A percentile compares a stretch with the other conserved stretches of the same genome.
phyloP scores from a whole-genome alignment of 1,284 basidiomycete genomes.

The Heliocybe sulcata region DNA sequence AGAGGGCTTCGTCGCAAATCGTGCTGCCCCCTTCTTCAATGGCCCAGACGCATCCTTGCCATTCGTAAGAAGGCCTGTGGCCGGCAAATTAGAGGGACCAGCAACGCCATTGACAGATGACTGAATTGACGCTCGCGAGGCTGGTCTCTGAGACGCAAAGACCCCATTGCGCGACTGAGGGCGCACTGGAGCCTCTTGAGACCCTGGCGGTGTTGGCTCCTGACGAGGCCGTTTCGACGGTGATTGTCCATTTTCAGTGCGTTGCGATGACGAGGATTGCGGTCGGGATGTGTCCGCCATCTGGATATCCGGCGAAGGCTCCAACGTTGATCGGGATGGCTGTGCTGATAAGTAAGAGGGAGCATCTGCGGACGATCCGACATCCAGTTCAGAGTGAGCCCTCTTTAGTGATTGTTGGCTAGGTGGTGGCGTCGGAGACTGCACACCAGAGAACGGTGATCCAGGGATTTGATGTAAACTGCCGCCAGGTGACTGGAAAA shows the following conservation, averaged over 20 bases:
- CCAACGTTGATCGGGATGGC: conserved; percentile 26
- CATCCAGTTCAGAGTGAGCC: conserved; percentile 37
- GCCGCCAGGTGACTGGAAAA: conserved; percentile 22
- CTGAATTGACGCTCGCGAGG: conserved; percentile 11
- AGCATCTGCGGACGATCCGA: conserved; percentile 12
- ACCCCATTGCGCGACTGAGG: conserved; percentile 6
- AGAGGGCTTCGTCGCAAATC: conserved; percentile 65
- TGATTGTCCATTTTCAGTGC: conserved; percentile 48
- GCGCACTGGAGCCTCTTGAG: conserved; percentile 9
- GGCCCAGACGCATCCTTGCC: conserved; percentile 24
- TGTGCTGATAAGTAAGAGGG: conserved; percentile 13
- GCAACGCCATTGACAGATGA: conserved; percentile 25
- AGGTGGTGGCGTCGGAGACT: conserved; percentile 55
- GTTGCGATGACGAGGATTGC: conserved; percentile 36
- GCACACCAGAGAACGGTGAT: conserved; percentile 26
- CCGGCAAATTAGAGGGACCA: conserved; percentile 20
- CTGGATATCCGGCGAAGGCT: conserved; percentile 35
- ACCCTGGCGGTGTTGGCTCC: conserved; percentile 33
- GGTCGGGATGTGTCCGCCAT: conserved; percentile 39
- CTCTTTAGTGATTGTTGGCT: conserved; percentile 33
- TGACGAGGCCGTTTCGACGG: conserved; percentile 60
- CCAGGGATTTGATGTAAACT: conserved; percentile 34
- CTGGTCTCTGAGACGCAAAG: conserved; percentile 5
- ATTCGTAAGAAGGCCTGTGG: conserved; percentile 18
- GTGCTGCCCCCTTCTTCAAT: conserved; percentile 33